Base-by-base conservation (phyloP, 73 alveolate genomes). In the Symbiodinium pilosum region DNA sequence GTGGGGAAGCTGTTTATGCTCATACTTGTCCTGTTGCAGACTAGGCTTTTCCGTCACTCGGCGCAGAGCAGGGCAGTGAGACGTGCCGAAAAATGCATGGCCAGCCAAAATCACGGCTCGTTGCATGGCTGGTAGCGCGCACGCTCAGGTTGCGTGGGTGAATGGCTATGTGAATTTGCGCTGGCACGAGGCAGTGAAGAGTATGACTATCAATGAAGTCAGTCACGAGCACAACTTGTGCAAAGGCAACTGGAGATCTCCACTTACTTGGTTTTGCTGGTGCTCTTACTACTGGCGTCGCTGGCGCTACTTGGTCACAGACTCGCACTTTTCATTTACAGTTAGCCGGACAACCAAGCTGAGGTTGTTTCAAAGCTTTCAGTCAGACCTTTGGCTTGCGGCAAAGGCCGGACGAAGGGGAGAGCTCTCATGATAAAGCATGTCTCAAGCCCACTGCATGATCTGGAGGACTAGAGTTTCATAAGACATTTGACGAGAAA, bases 91-190 rank as follows among this genome's bases (percentile, higher is more conserved):
- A n/a, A n/a, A n/a, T n/a, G n/a, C n/a, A n/a, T n/a, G n/a, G n/a
- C n/a, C n/a, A n/a, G n/a, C n/a, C n/a, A n/a, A n/a, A n/a, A n/a
- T n/a, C n/a, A n/a, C n/a, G n/a, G n/a, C n/a, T n/a, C n/a, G n/a
- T n/a, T n/a, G n/a, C n/a, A n/a, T n/a, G n/a, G n/a, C n/a, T n/a
- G n/a, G n/a, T n/a, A n/a, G n/a, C n/a, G n/a, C n/a, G n/a, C n/a
- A n/a, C n/a, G n/a, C n/a, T 26, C 87, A 88, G 95, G 95, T 83
- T 1, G 95, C 95, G 7, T 88, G 95, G 95, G 40, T 88, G 39
- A 88, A 88, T n/a, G 73, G 95, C 44, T 54, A n/a, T 16, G 95
- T 88, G 73, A 88, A 88, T 30, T 64, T 44, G 34, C 95, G 73
- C 47, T 38, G 71, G 83, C 87, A 56, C n/a, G 40, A 59, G 73